Percentiles rank a stretch among this genome's conserved stretches.
phyloP scores from a whole-genome alignment of 352 stramenopile genomes.

The Pythium catenulatum region DNA sequence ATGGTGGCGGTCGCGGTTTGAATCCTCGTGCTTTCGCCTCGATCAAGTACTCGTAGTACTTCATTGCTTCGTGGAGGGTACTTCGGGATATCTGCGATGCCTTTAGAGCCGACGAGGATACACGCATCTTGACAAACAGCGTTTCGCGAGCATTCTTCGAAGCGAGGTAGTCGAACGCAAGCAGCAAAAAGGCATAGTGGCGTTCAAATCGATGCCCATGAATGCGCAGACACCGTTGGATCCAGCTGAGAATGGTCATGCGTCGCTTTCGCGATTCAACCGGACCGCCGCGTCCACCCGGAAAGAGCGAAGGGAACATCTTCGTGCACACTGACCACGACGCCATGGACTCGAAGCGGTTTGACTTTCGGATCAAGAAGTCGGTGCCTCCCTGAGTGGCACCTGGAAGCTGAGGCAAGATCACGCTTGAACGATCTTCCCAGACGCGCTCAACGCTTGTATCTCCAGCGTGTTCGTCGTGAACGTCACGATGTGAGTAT shows the following conservation, averaged over 20 bases:
- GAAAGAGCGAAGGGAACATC: constrained; percentile 59
- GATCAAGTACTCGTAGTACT: constrained; percentile 47
- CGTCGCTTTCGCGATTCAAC: constrained; percentile 3
- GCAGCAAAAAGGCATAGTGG: constrained; percentile 55
- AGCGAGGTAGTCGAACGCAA: constrained; percentile 55
- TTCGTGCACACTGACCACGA: constrained; percentile 28
- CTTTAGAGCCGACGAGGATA: constrained; percentile 38
- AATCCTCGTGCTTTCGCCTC: not conserved
- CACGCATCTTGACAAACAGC: constrained; percentile 52
- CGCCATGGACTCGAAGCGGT: constrained; percentile 3
- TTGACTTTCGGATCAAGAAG: constrained; percentile 36
- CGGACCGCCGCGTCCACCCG: constrained; percentile 46
- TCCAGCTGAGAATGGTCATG: constrained; percentile 47
- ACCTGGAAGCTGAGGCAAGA: not conserved
- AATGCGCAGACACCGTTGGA: constrained; percentile 30
- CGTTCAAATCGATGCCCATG: constrained; percentile 57
- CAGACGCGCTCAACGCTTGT: not conserved
- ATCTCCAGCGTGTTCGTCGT: not conserved
- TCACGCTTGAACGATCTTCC: constrained; percentile 21
- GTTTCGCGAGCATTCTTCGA: constrained; percentile 25
- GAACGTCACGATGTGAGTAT: not conserved
- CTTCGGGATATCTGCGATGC: not conserved
- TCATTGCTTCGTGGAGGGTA: constrained; percentile 29
- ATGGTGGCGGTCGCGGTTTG: not conserved
- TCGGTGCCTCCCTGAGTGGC: not conserved